A percentile compares a stretch with the other conserved stretches of the same genome.
Conservation (phyloP, 2,329 filamentous ascomycete genomes). For the Stachybotrys echinatus region DNA sequence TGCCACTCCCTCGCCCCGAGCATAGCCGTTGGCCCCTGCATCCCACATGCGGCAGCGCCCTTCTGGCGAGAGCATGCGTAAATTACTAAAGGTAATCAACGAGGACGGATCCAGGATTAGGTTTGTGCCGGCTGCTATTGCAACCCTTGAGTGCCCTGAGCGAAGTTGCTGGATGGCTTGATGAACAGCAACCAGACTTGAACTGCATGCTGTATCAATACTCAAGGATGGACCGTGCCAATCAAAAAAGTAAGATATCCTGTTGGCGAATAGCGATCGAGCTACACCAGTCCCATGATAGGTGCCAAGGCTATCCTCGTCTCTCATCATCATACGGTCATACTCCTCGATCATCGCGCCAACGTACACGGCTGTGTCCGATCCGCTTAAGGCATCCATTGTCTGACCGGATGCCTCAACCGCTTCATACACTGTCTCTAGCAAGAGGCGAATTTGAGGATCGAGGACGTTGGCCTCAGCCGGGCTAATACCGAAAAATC, state of each 20-base stretch:
- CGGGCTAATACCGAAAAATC: neutral
- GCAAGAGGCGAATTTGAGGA: slow-evolving; percentile 19
- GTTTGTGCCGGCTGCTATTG: neutral
- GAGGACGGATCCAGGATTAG: slow-evolving; percentile 3
- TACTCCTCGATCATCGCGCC: slow-evolving; percentile 23
- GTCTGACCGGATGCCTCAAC: slow-evolving; percentile 7
- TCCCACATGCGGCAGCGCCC: slow-evolving; percentile 10
- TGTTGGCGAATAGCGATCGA: slow-evolving; percentile 42
- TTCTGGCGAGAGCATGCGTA: slow-evolving; percentile 19
- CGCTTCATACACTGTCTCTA: slow-evolving; percentile 14
- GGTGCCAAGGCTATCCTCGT: slow-evolving; percentile 24
- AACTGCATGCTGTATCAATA: slow-evolving; percentile 37
- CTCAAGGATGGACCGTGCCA: too few species aligned
- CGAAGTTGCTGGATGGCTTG: slow-evolving; percentile 21
- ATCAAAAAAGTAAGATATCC: slow-evolving; percentile 49
- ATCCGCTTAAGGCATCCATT: slow-evolving; percentile 3
- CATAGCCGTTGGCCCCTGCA: slow-evolving; percentile 29
- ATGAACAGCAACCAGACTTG: slow-evolving; percentile 30
- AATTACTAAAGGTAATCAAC: slow-evolving; percentile 14
- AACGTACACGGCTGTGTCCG: slow-evolving; percentile 25
- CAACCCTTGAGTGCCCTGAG: neutral
- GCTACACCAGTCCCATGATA: slow-evolving; percentile 21
- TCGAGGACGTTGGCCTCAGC: slow-evolving; percentile 18
- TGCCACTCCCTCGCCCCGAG: slow-evolving; percentile 33
- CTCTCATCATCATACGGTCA: slow-evolving; percentile 14